phyloP scores from a whole-genome alignment of 495 filamentous ascomycete genomes.

The Penicillium angulare region DNA sequence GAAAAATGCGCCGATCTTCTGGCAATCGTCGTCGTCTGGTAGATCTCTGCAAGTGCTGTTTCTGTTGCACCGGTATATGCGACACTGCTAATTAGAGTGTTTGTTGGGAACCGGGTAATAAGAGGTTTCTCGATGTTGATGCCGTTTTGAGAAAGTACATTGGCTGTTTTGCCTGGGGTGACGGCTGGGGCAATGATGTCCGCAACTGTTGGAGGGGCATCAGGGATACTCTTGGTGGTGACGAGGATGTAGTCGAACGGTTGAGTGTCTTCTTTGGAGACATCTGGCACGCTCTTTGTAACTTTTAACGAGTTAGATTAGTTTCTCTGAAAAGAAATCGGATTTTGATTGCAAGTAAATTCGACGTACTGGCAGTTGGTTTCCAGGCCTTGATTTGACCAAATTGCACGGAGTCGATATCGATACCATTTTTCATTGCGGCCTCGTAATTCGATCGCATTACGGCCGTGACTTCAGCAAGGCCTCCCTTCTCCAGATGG shows the following conservation, averaged over 20 bases:
- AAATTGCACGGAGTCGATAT: slow-evolving; percentile 1
- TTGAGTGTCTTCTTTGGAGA: slow-evolving; percentile 17
- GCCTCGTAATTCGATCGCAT: slow-evolving; percentile 1
- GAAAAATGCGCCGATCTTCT: slow-evolving; percentile 45
- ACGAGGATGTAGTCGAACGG: slow-evolving; percentile 53
- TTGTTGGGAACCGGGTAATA: slow-evolving; percentile 46
- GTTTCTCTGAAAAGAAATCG: too few relatives aligned
- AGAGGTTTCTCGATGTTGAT: slow-evolving; percentile 61
- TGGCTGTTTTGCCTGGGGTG: slow-evolving; percentile 44
- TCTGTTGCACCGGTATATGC: slow-evolving; percentile 45
- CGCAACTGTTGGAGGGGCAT: slow-evolving; percentile 38
- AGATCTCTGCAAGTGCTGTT: neutral
- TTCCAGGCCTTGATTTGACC: slow-evolving; percentile 2
- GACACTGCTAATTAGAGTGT: slow-evolving; percentile 52
- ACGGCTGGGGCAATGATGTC: slow-evolving; percentile 53
- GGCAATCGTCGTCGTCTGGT: slow-evolving; percentile 19
- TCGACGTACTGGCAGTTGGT: slow-evolving; percentile 5
- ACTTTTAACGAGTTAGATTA: slow-evolving; percentile 25
- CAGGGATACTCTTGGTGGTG: slow-evolving; percentile 35
- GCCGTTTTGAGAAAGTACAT: slow-evolving; percentile 63
- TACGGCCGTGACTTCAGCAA: slow-evolving; percentile 1
- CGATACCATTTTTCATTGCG: neutral
- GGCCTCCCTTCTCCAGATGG: neutral
- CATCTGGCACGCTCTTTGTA: slow-evolving; percentile 37
- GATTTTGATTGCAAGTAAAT: neutral